Percentiles rank a stretch among this genome's conserved stretches.
Evolutionary conservation across 2,329 filamentous ascomycete genomes (phyloP).

Genomic region (Neurospora sp.): DNA sequence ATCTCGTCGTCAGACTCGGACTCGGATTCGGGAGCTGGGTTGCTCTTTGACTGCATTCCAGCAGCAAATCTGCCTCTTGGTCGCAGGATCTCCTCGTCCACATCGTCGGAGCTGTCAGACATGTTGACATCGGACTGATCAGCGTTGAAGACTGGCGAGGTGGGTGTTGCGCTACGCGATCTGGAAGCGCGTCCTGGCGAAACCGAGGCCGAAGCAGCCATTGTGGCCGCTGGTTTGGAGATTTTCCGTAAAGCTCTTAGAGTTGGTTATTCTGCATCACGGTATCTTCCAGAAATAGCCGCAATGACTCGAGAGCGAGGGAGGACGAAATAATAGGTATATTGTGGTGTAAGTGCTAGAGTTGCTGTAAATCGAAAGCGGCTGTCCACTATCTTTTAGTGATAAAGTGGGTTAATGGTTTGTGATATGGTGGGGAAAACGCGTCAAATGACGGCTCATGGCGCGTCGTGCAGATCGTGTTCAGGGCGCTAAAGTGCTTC

Average conservation of each 20-base stretch:
- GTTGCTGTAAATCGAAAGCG: not conserved
- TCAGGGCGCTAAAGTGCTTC: constrained; percentile 1
- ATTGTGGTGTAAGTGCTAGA: not conserved
- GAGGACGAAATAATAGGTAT: not conserved
- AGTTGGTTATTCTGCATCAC: not conserved
- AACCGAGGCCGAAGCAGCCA: constrained; percentile 41
- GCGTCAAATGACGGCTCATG: constrained; percentile 3
- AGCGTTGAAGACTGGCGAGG: constrained; percentile 5
- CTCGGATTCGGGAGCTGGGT: constrained; percentile 15
- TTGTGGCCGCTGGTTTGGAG: constrained; percentile 21
- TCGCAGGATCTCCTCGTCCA: constrained; percentile 34
- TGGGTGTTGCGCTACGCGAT: constrained; percentile 11
- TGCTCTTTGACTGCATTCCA: constrained; percentile 41
- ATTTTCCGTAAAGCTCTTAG: not conserved
- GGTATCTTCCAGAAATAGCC: not conserved
- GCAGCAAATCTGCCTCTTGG: constrained; percentile 57
- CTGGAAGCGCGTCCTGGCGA: constrained; percentile 30
- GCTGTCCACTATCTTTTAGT: not conserved
- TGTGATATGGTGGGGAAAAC: constrained; percentile 14
- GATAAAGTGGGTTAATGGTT: constrained; percentile 7
- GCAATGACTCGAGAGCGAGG: not conserved
- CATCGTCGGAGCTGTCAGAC: constrained; percentile 22
- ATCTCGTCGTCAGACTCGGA: constrained; percentile 23
- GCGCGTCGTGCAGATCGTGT: not conserved
- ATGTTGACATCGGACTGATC: constrained; percentile 11